Conservation (phyloP, 805 yeast genomes). For the Priceomyces melissophilus region DNA sequence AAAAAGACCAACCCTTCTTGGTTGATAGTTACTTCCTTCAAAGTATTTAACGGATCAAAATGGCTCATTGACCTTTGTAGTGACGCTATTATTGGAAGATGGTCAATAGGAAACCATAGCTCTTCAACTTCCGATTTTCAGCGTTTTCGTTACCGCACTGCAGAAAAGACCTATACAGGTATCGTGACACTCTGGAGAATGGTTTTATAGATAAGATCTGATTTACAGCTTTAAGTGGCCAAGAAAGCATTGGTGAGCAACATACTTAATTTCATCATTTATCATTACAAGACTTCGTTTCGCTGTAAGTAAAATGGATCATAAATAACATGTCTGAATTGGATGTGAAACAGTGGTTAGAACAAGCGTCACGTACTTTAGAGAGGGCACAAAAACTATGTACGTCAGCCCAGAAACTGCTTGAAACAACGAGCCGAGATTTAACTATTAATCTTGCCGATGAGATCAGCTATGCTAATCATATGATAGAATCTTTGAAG, state of each 20-base stretch:
- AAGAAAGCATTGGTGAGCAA: too few relatives aligned
- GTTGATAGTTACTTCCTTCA: constrained; percentile 25
- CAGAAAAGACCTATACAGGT: too few relatives aligned
- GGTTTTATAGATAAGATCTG: too few relatives aligned
- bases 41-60: constrained; percentile 19
- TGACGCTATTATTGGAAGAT: too few relatives aligned
- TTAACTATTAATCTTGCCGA: constrained; percentile 22
- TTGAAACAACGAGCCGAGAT: constrained; percentile 21
- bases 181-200: too few relatives aligned
- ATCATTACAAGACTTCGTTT: too few relatives aligned
- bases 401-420: constrained; percentile 29
- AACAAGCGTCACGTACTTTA: constrained; percentile 25
- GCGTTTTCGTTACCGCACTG: too few relatives aligned
- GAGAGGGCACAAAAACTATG: constrained; percentile 30
- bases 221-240: too few relatives aligned
- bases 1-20: constrained; percentile 20
- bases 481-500: constrained; percentile 13
- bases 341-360: constrained; percentile 23
- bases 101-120: too few relatives aligned
- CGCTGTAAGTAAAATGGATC: too few relatives aligned
- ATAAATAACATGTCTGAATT: constrained; percentile 3
- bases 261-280: too few relatives aligned
- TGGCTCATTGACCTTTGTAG: constrained; percentile 12
- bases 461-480: constrained; percentile 15
- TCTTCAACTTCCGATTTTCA: too few relatives aligned